Percentiles rank a stretch among this genome's conserved stretches.
phyloP scores from a whole-genome alignment of 495 filamentous ascomycete species.

The Hypoxylon crocopeplum region DNA sequence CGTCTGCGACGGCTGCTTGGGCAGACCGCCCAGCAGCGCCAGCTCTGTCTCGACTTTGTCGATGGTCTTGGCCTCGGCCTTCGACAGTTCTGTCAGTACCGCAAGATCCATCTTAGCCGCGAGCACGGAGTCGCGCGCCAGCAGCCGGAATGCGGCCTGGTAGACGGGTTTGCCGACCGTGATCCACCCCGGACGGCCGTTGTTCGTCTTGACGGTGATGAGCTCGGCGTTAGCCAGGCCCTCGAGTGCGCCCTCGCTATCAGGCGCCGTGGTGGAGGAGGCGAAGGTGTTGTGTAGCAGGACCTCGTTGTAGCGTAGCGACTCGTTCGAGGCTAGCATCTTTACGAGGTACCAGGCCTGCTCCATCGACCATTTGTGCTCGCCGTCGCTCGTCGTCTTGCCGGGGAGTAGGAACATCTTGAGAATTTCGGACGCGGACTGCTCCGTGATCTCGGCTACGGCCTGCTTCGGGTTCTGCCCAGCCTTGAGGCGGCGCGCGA shows the following conservation, averaged over 20 bases:
- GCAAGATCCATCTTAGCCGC: constrained; percentile 76
- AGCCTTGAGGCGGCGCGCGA: constrained; percentile 86
- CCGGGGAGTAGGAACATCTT: constrained; percentile 83
- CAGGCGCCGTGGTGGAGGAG: constrained; percentile 51
- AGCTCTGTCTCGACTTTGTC: constrained; percentile 84
- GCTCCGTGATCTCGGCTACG: constrained; percentile 87
- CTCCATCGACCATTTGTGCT: constrained; percentile 73
- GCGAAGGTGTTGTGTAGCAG: constrained; percentile 77
- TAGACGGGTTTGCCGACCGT: constrained; percentile 88
- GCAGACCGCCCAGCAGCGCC: constrained; percentile 63
- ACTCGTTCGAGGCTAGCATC: constrained; percentile 64
- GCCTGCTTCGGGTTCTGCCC: constrained; percentile 86
- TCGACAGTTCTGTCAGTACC: constrained; percentile 68
- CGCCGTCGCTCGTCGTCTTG: constrained; percentile 47
- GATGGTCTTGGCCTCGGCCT: constrained; percentile 75
- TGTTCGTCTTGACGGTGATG: constrained; percentile 73
- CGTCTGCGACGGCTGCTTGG: constrained; percentile 68
- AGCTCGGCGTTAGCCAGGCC: constrained; percentile 87
- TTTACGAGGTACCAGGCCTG: constrained; percentile 93
- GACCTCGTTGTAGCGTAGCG: constrained; percentile 81
- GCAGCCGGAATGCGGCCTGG: constrained; percentile 74
- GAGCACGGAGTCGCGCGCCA: constrained; percentile 76
- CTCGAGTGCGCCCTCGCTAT: constrained; percentile 74
- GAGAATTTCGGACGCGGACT: constrained; percentile 85
- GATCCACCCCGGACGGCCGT: constrained; percentile 78